Base-by-base conservation (phyloP, 257 asterid species). In the Solanum chaucha region DNA sequence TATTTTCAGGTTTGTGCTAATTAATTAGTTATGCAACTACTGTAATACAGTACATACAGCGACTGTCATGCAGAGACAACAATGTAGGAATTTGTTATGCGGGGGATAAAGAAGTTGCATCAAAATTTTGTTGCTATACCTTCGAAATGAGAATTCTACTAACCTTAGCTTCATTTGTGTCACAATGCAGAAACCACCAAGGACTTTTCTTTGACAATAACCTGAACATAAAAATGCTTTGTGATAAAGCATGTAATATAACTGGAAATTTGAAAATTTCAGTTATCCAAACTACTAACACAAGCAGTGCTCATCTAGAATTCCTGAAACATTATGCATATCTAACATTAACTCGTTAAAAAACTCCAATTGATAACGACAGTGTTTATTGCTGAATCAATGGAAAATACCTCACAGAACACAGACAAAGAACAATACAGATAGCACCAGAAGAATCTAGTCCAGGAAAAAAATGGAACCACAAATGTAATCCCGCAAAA, bases 171-270 rank as follows among this genome's bases (percentile, higher is more conserved):
- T 83, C 88, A 35, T 88, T 87, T 67, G 87, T 82, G 87, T 89
- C 93, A 59, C 88, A 90, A 87, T 95, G 98, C 88, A 97, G 91
- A 90, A 97, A 97, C 99, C 99, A 97, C 99, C 99, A 97, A 3
- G 99, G 99, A 74, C 98, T 93, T 44, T 44, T 89, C 85, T 83
- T 90, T 14, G 95, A 92, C 86, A 90, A 84, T 85, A 97, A 88
- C 90, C 99, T 97, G 93, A 61, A 81, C 13, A 10, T 38, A 81
- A 48, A 30, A 81, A 80, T 46, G 30, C 40, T 28, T 14, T 41
- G 41, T 4, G 24, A 77, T 77, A 24, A 77, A 41, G 61, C 61
- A 44, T 44, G 22, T 24, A 8, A 78, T 78, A 78, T 78, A 24
- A 78, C 15, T 24, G 61, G 84, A 44, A 24, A 24, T 26, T 44